Conservation (phyloP, 148 eudicot genomes). For the Spergularia bocconei region DNA sequence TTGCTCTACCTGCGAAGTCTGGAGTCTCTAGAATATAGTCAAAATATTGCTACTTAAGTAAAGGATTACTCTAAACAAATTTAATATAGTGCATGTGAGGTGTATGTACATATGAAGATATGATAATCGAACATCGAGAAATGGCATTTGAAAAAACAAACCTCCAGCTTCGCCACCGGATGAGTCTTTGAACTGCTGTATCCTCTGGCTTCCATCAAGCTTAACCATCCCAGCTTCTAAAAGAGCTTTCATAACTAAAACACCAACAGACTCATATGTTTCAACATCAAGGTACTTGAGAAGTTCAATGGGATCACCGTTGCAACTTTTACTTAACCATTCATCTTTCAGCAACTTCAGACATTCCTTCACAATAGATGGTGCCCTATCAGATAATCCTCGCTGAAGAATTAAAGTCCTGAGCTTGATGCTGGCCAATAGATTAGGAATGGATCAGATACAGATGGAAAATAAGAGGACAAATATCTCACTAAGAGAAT, state of each 20-base stretch:
- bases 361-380: conserved; percentile 76
- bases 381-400: conserved; percentile 93
- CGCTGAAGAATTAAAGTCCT: conserved; percentile 86
- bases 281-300: conserved; percentile 96
- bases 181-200: conserved; percentile 42
- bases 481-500: neutral
- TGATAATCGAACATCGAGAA: neutral
- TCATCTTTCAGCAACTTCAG: conserved; percentile 81
- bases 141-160: conserved; percentile 25
- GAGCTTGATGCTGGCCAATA: conserved; percentile 65
- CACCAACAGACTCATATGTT: conserved; percentile 87
- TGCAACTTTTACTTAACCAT: conserved; percentile 88
- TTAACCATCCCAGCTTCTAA: conserved; percentile 60
- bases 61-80: too few species aligned
- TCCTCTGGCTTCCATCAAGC: conserved; percentile 52
- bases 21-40: neutral
- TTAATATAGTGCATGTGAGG: neutral
- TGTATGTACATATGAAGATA: neutral
- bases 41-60: neutral
- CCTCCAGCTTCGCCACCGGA: conserved; percentile 50
- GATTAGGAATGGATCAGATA: neutral
- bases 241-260: conserved; percentile 70
- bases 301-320: conserved; percentile 66
- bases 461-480: neutral
- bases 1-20: neutral